A percentile compares a stretch with the other conserved stretches of the same genome.
Evolutionary conservation across 2,329 filamentous ascomycete species (phyloP).

Genomic region (Scedosporium minutisporum): DNA sequence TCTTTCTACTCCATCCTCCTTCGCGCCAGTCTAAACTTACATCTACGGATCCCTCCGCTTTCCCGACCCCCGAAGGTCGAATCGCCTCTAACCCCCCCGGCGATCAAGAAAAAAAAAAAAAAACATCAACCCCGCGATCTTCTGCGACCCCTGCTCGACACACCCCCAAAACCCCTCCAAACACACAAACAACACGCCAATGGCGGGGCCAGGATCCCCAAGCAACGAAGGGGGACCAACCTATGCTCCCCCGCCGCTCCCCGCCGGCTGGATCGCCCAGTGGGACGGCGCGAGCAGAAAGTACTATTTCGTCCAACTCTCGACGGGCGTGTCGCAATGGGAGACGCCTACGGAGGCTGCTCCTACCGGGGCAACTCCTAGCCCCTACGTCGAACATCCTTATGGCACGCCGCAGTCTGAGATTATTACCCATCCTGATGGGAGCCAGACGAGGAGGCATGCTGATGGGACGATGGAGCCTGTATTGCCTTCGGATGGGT

Average conservation of each 20-base stretch:
- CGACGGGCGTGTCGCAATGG: constrained; percentile 64
- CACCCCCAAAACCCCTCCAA: not conserved
- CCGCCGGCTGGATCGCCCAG: constrained; percentile 59
- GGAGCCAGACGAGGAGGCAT: constrained; percentile 50
- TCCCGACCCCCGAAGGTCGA: not conserved
- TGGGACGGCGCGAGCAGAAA: constrained; percentile 56
- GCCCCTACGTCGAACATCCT: constrained; percentile 47
- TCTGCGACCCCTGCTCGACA: not conserved
- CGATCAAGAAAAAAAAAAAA: not conserved
- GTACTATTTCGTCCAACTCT: constrained; percentile 65
- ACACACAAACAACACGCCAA: constrained; percentile 16
- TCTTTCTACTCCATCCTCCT: not conserved
- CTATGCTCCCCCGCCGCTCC: constrained; percentile 50
- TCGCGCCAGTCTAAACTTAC: not conserved
- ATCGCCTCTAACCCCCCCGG: not conserved
- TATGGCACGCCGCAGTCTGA: constrained; percentile 46
- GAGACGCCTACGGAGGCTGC: constrained; percentile 59
- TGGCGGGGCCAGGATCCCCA: constrained; percentile 50
- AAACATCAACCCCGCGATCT: not conserved
- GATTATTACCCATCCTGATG: constrained; percentile 53
- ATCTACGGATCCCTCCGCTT: not conserved
- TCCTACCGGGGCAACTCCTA: constrained; percentile 51
- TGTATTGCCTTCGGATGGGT: constrained; percentile 38
- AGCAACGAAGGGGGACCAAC: constrained; percentile 46
- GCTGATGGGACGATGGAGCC: constrained; percentile 53